Evolutionary conservation across 2,329 filamentous ascomycete genomes (phyloP).

Genomic region (Colletotrichum orbiculare): DNA sequence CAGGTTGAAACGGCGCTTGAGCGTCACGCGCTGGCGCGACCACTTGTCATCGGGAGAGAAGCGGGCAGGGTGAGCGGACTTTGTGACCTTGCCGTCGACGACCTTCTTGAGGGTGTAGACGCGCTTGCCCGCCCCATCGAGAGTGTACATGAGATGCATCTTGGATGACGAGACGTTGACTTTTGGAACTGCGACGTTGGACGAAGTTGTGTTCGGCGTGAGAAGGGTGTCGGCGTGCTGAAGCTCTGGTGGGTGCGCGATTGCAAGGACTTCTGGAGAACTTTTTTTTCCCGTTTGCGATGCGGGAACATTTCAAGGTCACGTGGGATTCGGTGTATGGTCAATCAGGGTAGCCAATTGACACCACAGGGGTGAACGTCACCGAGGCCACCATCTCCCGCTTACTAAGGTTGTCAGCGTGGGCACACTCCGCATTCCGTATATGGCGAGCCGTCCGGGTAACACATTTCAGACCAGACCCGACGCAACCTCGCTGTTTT

Average conservation of each 20-base stretch:
- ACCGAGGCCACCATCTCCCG: not conserved
- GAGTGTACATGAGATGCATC: slow-evolving; percentile 72
- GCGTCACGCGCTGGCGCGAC: slow-evolving; percentile 92
- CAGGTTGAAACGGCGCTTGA: slow-evolving; percentile 93
- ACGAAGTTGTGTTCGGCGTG: not conserved
- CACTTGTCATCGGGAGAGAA: slow-evolving; percentile 99
- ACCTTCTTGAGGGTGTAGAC: slow-evolving; percentile 97
- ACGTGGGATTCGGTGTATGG: slow-evolving; percentile 5
- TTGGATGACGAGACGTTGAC: slow-evolving; percentile 6
- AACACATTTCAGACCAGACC: too few relatives aligned
- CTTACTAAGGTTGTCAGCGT: too few relatives aligned
- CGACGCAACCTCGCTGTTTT: too few relatives aligned
- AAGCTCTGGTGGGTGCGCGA: slow-evolving; percentile 3
- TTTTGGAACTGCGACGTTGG: slow-evolving; percentile 1
- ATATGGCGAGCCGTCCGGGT: too few relatives aligned
- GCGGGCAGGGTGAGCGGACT: slow-evolving; percentile 93
- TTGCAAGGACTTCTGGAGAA: slow-evolving; percentile 7
- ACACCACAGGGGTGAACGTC: not conserved
- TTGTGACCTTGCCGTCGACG: slow-evolving; percentile 86
- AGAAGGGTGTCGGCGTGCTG: slow-evolving; percentile 3
- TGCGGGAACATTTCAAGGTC: not conserved
- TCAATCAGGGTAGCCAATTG: not conserved
- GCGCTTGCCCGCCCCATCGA: slow-evolving; percentile 85
- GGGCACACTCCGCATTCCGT: too few relatives aligned
- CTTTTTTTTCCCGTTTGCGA: slow-evolving; percentile 22